phyloP scores from a whole-genome alignment of 345 rosid species.

The Brassica incana region DNA sequence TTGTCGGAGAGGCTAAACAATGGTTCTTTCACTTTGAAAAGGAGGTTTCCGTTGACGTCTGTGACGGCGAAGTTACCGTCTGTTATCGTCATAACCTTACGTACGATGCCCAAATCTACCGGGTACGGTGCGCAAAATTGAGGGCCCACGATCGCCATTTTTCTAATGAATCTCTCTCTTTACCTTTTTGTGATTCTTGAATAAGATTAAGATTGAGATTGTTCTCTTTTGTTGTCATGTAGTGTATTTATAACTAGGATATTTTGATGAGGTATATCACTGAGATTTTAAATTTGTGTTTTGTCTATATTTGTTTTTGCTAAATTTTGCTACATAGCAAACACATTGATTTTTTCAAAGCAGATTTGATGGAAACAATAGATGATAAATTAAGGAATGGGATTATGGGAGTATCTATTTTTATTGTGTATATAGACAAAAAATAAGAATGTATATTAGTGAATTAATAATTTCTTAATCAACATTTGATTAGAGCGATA shows the following conservation, averaged over 20 bases:
- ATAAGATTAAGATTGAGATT: neutral
- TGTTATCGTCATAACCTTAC: slow-evolving; percentile 40
- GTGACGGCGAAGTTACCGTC: slow-evolving; percentile 48
- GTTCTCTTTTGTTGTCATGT: neutral
- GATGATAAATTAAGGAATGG: neutral
- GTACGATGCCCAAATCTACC: slow-evolving; percentile 38
- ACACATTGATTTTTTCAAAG: neutral
- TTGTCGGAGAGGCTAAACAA: slow-evolving; percentile 37
- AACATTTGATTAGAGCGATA: no score
- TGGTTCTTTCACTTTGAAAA: slow-evolving; percentile 42
- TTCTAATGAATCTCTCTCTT: neutral
- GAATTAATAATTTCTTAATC: no score
- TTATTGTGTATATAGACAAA: neutral
- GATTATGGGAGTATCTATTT: no score
- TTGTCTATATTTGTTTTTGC: neutral
- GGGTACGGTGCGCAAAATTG: slow-evolving; percentile 40
- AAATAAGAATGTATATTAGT: neutral
- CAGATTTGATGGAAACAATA: neutral
- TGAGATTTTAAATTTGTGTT: no score
- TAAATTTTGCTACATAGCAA: neutral
- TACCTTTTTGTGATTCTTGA: neutral
- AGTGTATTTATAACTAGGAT: neutral
- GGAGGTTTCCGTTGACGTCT: slow-evolving; percentile 38
- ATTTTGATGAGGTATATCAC: neutral
- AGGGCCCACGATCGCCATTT: slow-evolving; percentile 41